Conservation (phyloP, 345 rosid species). For the Balakata baccata region DNA sequence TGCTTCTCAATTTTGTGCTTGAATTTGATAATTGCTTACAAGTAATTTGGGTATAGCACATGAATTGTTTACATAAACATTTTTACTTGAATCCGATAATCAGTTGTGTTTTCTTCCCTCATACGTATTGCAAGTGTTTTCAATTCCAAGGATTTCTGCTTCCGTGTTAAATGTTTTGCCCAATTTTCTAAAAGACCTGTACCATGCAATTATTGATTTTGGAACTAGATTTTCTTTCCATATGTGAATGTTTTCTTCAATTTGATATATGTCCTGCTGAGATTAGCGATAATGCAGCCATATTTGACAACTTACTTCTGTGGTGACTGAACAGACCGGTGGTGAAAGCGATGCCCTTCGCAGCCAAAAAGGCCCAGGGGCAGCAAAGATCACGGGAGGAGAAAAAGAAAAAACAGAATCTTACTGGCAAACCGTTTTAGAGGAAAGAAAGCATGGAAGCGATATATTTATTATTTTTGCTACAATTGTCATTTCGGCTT, state of each 20-base stretch:
- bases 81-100: background rate
- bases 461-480: constrained; percentile 4
- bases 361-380: constrained; percentile 67
- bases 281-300: too few relatives aligned
- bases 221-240: background rate
- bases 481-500: background rate
- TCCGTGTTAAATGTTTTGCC: too few relatives aligned
- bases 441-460: constrained; percentile 91
- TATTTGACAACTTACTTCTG: background rate
- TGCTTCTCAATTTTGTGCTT: background rate
- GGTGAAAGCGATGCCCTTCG: constrained; percentile 81
- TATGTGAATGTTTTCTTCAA: background rate
- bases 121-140: too few relatives aligned
- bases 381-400: constrained; percentile 42
- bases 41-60: background rate
- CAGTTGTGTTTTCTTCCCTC: background rate
- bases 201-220: background rate
- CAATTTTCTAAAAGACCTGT: too few relatives aligned
- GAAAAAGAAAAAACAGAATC: constrained; percentile 44
- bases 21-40: background rate
- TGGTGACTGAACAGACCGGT: constrained; percentile 49
- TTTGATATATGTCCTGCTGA: too few relatives aligned
- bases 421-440: constrained; percentile 68
- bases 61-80: background rate
- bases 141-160: too few relatives aligned